Percentiles rank a stretch among this genome's conserved stretches.
Conservation (phyloP, 352 stramenopile species). For the Ophiocytium majus region DNA sequence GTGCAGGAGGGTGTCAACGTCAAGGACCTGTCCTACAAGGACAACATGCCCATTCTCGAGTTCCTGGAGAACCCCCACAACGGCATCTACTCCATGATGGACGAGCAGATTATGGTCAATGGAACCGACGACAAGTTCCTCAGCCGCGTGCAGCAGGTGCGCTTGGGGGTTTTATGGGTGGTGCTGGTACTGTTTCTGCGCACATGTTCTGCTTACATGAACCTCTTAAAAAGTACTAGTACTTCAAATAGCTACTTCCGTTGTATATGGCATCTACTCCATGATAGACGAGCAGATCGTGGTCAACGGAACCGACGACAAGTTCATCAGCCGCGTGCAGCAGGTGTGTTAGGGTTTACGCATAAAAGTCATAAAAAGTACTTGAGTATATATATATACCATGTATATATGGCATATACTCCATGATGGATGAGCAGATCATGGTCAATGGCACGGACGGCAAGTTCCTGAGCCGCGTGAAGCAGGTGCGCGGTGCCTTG, state of each 20-base stretch:
- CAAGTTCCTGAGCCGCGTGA: conserved; percentile 52
- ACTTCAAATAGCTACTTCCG: no score
- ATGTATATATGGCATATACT: conserved; percentile 70
- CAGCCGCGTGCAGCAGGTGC: conserved; percentile 47
- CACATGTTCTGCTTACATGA: no score
- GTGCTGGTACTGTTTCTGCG: no score
- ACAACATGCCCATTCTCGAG: conserved; percentile 75
- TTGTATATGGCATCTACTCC: conserved; percentile 68
- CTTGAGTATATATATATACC: no score
- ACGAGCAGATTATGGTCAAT: conserved; percentile 70
- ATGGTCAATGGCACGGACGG: conserved; percentile 55
- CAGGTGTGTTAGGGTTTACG: conserved; percentile 27
- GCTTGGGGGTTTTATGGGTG: no score
- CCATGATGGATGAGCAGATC: conserved; percentile 77
- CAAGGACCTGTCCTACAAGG: conserved; percentile 65
- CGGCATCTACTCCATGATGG: conserved; percentile 72
- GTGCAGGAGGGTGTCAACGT: conserved; percentile 60
- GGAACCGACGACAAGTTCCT: conserved; percentile 56
- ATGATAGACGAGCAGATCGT: conserved; percentile 76
- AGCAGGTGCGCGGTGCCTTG: conserved; percentile 36
- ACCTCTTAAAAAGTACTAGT: no score
- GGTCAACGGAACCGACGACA: conserved; percentile 54
- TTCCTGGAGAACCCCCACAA: conserved; percentile 78
- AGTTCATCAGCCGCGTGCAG: conserved; percentile 54
- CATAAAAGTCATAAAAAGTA: no score